Evolutionary conservation across 2,329 filamentous ascomycete genomes (phyloP), one percentile per base, ranked within the genome.

Genomic region (Fulvia fulva): DNA sequence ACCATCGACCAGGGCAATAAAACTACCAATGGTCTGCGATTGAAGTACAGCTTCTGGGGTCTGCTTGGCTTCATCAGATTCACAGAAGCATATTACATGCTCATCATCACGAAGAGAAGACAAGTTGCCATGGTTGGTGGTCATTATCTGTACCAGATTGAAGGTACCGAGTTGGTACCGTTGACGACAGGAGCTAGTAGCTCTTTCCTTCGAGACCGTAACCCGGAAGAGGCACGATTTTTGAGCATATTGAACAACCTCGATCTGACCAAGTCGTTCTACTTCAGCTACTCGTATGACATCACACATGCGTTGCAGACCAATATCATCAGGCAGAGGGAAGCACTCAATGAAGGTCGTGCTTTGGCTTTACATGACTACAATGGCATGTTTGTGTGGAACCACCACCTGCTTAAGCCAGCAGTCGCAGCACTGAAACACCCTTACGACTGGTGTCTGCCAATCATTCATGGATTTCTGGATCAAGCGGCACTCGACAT

Each of bases 381-480:
- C 71, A 96, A 97, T 68, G 85, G 88, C 41, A 99, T 99, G 94
- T 99, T 99, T 71, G 89, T 97, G 2, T 99, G 94, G 94, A 99
- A 99, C 67, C 85, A 90, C 65, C 89, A 97, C 73, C 81, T 99
- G 4, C 81, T 99, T 19, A 81, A 87, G 59, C 92, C 94, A 0
- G 91, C 88, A 0, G 79, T 83, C 12, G 76, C 79, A 19, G 82
- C 82, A 5, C 77, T 99, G 41, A 87, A 88, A 62, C 89, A 92
- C 67, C 87, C 90, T 0, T 96, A 90, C 70, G 91, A 97, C 70
- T 99, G 94, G 94, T 99, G 93, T 72, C 83, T 95, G 23, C 92
- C 94, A 0, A 89, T 97, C 58, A 93, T 97, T 46, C 93, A 99
- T 73, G 94, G 94, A 3, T 97, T 96, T 72, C 90, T 99, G 62